Evolutionary conservation across 176 grass and related monocot species (phyloP).

Genomic region (Oryza brachyantha): DNA sequence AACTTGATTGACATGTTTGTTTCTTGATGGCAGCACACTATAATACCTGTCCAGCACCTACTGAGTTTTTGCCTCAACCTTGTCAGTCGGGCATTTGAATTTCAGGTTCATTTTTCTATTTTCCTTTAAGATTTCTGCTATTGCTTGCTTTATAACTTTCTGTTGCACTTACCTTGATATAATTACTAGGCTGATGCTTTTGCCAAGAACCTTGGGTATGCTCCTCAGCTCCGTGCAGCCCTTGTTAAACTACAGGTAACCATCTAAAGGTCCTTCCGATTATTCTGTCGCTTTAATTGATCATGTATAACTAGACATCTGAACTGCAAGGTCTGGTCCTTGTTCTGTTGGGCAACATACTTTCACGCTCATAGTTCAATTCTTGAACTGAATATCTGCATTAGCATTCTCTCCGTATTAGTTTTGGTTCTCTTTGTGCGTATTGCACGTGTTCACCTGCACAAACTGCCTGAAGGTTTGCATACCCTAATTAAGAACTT

Average conservation of each 20-base stretch:
- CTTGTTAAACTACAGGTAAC: constrained; percentile 93
- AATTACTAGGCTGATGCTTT: constrained; percentile 88
- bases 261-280: background rate
- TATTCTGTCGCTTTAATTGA: background rate
- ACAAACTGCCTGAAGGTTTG: background rate
- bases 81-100: constrained; percentile 96
- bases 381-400: background rate
- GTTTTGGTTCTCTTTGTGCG: background rate
- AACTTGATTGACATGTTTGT: constrained; percentile 1
- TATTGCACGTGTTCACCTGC: background rate
- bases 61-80: constrained; percentile 92
- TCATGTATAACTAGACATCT: background rate
- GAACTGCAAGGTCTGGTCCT: constrained; percentile 4
- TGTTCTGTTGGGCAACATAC: background rate
- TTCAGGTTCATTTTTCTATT: constrained; percentile 71
- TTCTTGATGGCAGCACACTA: constrained; percentile 72
- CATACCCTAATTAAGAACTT: constrained; percentile 7
- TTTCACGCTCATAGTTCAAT: background rate
- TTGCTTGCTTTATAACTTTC: constrained; percentile 24
- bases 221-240: constrained; percentile 57
- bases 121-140: constrained; percentile 12
- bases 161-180: constrained; percentile 23
- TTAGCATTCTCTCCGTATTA: background rate
- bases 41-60: constrained; percentile 90
- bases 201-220: constrained; percentile 95